Evolutionary conservation across 1,139 yeast genomes (phyloP).

Genomic region (Candida sojae): DNA sequence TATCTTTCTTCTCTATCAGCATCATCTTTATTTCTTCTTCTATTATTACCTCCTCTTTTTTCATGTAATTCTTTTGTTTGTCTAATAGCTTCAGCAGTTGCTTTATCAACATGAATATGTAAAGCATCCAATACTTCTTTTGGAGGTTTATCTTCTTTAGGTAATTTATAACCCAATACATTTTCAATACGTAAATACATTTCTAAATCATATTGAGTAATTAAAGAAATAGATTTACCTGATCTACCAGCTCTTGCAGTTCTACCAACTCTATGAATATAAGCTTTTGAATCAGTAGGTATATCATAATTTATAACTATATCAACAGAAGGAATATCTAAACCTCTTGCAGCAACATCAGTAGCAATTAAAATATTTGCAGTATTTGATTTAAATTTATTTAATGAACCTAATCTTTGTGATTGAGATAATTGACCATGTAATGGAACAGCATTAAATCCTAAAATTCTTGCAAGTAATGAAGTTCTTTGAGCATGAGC

Average conservation of each 20-base stretch:
- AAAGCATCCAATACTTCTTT: slow-evolving; percentile 76
- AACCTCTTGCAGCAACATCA: slow-evolving; percentile 97
- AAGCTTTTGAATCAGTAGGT: slow-evolving; percentile 97
- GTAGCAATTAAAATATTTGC: slow-evolving; percentile 89
- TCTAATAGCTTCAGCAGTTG: slow-evolving; percentile 85
- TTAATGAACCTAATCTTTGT: slow-evolving; percentile 89
- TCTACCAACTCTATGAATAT: slow-evolving; percentile 96
- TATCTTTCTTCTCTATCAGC: slow-evolving; percentile 50
- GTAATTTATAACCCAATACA: slow-evolving; percentile 76
- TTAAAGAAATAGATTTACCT: slow-evolving; percentile 88
- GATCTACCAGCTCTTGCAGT: slow-evolving; percentile 98
- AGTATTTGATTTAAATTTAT: slow-evolving; percentile 85
- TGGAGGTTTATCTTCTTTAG: slow-evolving; percentile 76
- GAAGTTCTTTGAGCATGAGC: slow-evolving; percentile 94
- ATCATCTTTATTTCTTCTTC: slow-evolving; percentile 43
- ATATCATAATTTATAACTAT: slow-evolving; percentile 91
- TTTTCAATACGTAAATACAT: slow-evolving; percentile 85
- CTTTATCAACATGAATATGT: slow-evolving; percentile 88
- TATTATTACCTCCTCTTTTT: slow-evolving; percentile 30
- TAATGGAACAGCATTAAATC: slow-evolving; percentile 87
- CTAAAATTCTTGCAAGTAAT: slow-evolving; percentile 73
- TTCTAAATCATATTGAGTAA: slow-evolving; percentile 93
- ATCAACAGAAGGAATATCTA: slow-evolving; percentile 95
- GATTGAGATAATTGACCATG: slow-evolving; percentile 94
- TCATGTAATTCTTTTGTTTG: slow-evolving; percentile 77